Base-by-base conservation (phyloP, 257 asterid species). In the Nicotiana obtusifolia region DNA sequence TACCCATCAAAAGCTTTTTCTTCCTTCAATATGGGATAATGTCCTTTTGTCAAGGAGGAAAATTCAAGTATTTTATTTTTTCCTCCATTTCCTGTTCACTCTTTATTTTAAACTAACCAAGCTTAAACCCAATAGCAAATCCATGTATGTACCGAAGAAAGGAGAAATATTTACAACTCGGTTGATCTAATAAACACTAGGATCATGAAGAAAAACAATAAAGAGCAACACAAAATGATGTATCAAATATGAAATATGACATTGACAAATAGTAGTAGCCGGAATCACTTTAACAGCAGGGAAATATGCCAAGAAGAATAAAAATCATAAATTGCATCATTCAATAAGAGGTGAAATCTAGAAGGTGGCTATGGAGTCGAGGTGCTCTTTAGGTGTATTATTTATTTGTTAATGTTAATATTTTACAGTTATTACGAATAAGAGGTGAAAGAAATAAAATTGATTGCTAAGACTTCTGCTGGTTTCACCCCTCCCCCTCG, bases 91-190 rank as follows among this genome's bases (percentile, higher is more conserved):
- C n/a, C n/a, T n/a, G n/a, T n/a, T n/a, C n/a, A n/a, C n/a, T n/a
- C n/a, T n/a, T n/a, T n/a, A n/a, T n/a, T n/a, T n/a, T n/a, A n/a
- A n/a, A n/a, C n/a, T n/a, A n/a, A n/a, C n/a, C n/a, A n/a, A n/a
- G n/a, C n/a, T n/a, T n/a, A n/a, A n/a, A n/a, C n/a, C n/a, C n/a
- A n/a, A n/a, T n/a, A n/a, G n/a, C n/a, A n/a, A n/a, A n/a, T 68
- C 98, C 99, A 82, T 94, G 99, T 77, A 94, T 89, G 84, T 95
- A 95, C 98, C 94, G 92, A 85, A 81, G 37, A 79, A 76, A 83
- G 61, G 0, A 22, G 79, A 8, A 2, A 47, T 22, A 24, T 44
- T 44, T 47, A 73, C 60, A 71, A 0, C 59, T 20, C 5, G 5
- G 54, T 33, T 33, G 76, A 17, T 67, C 53, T 67, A 33, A 67